A percentile compares a stretch with the other conserved stretches of the same genome.
Conservation (phyloP, 768 basidiomycete species). For the Xerocomus potaroensis region DNA sequence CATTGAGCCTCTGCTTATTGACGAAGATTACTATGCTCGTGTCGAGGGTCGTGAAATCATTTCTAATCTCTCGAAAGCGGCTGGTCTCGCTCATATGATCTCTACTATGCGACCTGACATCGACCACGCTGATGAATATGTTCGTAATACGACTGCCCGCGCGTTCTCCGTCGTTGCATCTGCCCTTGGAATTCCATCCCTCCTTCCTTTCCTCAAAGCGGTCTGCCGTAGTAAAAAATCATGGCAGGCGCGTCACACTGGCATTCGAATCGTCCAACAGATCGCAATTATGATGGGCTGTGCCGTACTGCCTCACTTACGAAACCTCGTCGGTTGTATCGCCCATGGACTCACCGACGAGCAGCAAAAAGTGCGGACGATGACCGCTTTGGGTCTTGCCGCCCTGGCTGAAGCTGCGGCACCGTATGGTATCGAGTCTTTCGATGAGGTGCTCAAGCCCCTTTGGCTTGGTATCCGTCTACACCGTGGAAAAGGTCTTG, state of each 20-base stretch:
- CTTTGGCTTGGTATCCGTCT: slow-evolving; percentile 76
- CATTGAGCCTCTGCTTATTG: slow-evolving; percentile 97
- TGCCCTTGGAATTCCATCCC: slow-evolving; percentile 94
- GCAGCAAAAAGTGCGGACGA: slow-evolving; percentile 76
- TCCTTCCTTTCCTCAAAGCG: slow-evolving; percentile 97
- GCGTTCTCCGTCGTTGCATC: slow-evolving; percentile 99
- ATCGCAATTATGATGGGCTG: slow-evolving; percentile 99
- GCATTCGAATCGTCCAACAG: slow-evolving; percentile 99
- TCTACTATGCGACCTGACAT: slow-evolving; percentile 99
- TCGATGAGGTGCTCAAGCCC: slow-evolving; percentile 88
- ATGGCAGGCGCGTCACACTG: slow-evolving; percentile 99
- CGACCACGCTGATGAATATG: slow-evolving; percentile 98
- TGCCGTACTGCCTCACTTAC: slow-evolving; percentile 93
- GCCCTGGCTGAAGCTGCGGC: slow-evolving; percentile 96
- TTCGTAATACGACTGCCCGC: slow-evolving; percentile 97
- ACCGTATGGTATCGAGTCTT: slow-evolving; percentile 99
- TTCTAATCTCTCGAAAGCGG: slow-evolving; percentile 96
- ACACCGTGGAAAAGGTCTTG: slow-evolving; percentile 74
- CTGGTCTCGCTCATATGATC: slow-evolving; percentile 99
- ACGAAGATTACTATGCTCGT: slow-evolving; percentile 95
- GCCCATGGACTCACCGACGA: slow-evolving; percentile 77
- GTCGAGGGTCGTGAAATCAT: slow-evolving; percentile 99
- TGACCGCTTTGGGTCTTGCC: slow-evolving; percentile 76
- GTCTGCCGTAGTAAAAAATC: slow-evolving; percentile 99
- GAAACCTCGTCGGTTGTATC: slow-evolving; percentile 94